phyloP scores from a whole-genome alignment of 1,284 basidiomycete genomes.

The Pseudozyma tsukubaensis region DNA sequence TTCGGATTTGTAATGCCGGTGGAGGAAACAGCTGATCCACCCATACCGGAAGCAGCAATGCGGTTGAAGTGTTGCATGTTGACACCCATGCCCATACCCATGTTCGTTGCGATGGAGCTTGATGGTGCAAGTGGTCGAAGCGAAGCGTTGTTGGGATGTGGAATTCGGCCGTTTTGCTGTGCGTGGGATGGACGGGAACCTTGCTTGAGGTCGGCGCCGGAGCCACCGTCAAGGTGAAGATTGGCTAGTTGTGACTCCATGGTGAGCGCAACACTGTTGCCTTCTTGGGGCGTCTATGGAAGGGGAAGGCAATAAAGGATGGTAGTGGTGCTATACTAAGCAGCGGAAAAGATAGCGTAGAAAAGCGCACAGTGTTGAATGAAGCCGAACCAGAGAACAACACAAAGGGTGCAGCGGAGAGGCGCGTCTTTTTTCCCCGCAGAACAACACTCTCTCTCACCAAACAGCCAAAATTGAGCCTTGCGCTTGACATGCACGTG shows the following conservation, averaged over 20 bases:
- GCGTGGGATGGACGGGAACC: constrained; percentile 20
- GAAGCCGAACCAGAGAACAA: constrained; percentile 40
- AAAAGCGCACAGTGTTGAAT: too few species aligned
- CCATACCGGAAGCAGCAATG: constrained; percentile 26
- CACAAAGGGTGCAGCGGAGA: constrained; percentile 28
- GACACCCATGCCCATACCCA: constrained; percentile 44
- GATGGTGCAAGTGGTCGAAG: constrained; percentile 37
- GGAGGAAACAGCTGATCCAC: constrained; percentile 10
- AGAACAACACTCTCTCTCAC: constrained; percentile 13
- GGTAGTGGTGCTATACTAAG: constrained; percentile 7
- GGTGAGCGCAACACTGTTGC: background rate
- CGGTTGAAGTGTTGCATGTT: constrained; percentile 54
- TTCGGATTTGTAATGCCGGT: constrained; percentile 21
- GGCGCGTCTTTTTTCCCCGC: constrained; percentile 11
- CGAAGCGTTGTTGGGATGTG: constrained; percentile 17
- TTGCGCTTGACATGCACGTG: constrained; percentile 24
- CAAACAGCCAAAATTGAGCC: constrained; percentile 2
- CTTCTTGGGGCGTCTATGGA: too few species aligned
- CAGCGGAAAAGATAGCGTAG: too few species aligned
- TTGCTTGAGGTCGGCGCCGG: constrained; percentile 30
- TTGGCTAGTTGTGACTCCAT: constrained; percentile 45
- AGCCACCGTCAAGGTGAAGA: constrained; percentile 35
- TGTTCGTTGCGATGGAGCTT: constrained; percentile 43
- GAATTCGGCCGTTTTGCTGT: constrained; percentile 9
- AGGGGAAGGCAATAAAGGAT: background rate